Conservation (phyloP, 176 grass and related monocot genomes). For the Carex myosuroides region DNA sequence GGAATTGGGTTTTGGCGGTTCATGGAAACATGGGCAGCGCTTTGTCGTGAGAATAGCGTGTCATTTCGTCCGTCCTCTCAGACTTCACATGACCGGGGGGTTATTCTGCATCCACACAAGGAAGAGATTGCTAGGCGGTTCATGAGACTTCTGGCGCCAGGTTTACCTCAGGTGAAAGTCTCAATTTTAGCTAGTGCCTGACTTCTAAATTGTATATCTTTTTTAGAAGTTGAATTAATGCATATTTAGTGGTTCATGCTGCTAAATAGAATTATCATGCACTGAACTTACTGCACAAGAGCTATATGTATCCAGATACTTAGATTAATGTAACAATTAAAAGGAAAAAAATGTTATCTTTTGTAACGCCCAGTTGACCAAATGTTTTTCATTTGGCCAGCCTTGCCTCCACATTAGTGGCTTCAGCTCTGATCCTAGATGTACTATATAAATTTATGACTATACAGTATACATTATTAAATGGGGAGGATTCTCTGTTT, state of each 20-base stretch:
- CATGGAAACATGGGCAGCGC: conserved; percentile 31
- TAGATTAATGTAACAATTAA: neutral
- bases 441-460: neutral
- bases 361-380: neutral
- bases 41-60: neutral
- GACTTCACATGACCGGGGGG: conserved; percentile 30
- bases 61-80: neutral
- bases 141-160: conserved; percentile 15
- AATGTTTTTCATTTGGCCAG: neutral
- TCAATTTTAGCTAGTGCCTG: neutral
- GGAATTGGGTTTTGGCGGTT: conserved; percentile 43
- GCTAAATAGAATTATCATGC: neutral
- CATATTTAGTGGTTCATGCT: neutral
- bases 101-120: conserved; percentile 20
- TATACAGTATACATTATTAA: no score
- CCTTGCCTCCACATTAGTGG: neutral
- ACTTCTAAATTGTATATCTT: neutral
- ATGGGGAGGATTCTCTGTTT: neutral
- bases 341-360: neutral
- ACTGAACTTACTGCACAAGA: neutral
- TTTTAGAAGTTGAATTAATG: neutral
- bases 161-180: conserved; percentile 22
- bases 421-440: neutral
- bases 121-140: conserved; percentile 7
- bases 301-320: neutral